phyloP scores from a whole-genome alignment of 2,329 filamentous ascomycete genomes.

The Colletotrichum somersetense region DNA sequence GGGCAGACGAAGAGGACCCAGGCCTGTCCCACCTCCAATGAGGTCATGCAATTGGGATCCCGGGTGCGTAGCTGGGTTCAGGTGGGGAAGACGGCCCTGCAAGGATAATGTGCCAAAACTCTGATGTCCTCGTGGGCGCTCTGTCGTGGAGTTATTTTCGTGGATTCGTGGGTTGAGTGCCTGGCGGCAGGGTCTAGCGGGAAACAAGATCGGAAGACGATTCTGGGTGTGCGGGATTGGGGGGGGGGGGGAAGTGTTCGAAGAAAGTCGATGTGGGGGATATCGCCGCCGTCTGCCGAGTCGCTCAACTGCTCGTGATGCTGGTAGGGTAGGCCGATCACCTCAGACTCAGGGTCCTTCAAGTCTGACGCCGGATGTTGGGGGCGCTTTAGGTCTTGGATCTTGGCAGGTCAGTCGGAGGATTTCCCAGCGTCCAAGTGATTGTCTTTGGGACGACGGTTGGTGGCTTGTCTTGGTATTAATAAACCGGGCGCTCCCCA shows the following conservation, averaged over 20 bases:
- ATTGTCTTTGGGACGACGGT: slow-evolving; percentile 9
- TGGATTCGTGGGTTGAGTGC: slow-evolving; percentile 31
- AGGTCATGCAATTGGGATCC: slow-evolving; percentile 41
- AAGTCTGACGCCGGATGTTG: slow-evolving; percentile 1
- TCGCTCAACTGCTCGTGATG: slow-evolving; percentile 28
- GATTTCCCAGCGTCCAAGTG: slow-evolving; percentile 7
- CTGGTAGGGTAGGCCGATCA: slow-evolving; percentile 16
- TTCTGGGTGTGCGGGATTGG: slow-evolving; percentile 19
- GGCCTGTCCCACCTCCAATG: slow-evolving; percentile 33
- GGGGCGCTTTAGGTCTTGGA: background rate
- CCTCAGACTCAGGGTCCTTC: slow-evolving; percentile 14
- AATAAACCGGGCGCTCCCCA: slow-evolving; percentile 11
- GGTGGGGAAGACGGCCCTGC: slow-evolving; percentile 12
- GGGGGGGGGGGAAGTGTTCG: slow-evolving; percentile 8
- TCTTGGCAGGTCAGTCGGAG: slow-evolving; percentile 14
- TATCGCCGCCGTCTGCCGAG: slow-evolving; percentile 12
- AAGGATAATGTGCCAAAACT: slow-evolving; percentile 35
- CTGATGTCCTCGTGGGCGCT: slow-evolving; percentile 33
- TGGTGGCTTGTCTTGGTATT: slow-evolving; percentile 17
- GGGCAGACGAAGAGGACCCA: slow-evolving; percentile 37
- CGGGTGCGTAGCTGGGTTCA: slow-evolving; percentile 1
- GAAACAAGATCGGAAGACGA: slow-evolving; percentile 9
- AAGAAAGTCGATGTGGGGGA: background rate
- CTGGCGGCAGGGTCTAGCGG: background rate
- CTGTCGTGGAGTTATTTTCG: slow-evolving; percentile 1